Evolutionary conservation across 2,329 filamentous ascomycete species (phyloP).

Genomic region (Aureobasidium sp.): DNA sequence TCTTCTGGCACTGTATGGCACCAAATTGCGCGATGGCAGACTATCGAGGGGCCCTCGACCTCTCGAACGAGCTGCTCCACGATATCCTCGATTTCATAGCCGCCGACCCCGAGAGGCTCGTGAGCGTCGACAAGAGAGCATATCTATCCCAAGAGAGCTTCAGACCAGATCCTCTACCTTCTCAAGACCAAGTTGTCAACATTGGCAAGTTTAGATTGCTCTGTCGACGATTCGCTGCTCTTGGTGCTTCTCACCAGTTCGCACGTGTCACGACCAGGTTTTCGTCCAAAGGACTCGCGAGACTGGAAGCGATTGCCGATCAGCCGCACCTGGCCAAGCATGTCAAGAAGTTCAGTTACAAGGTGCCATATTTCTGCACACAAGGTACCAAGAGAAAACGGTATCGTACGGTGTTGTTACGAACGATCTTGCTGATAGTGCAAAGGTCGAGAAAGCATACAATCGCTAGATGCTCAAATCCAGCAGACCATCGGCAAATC

Average conservation of each 20-base stretch:
- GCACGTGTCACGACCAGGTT: conserved; percentile 45
- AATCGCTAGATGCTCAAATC: conserved; percentile 20
- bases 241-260: conserved; percentile 45
- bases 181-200: conserved; percentile 35
- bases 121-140: conserved; percentile 41
- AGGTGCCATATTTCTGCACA: conserved; percentile 51
- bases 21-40: background rate
- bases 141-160: conserved; percentile 47
- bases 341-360: conserved; percentile 53
- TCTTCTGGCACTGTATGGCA: background rate
- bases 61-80: conserved; percentile 44
- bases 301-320: conserved; percentile 41
- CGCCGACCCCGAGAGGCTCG: conserved; percentile 43
- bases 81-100: conserved; percentile 45
- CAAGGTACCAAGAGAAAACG: conserved; percentile 33
- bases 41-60: conserved; percentile 23
- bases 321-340: conserved; percentile 43
- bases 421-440: background rate
- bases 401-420: too few species aligned
- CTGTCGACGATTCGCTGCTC: conserved; percentile 42
- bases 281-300: conserved; percentile 40
- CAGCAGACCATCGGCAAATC: conserved; percentile 20
- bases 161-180: conserved; percentile 35
- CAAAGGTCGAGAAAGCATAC: conserved; percentile 10
- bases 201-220: conserved; percentile 41